phyloP scores from a whole-genome alignment of 257 asterid genomes.

The Echium plantagineum region DNA sequence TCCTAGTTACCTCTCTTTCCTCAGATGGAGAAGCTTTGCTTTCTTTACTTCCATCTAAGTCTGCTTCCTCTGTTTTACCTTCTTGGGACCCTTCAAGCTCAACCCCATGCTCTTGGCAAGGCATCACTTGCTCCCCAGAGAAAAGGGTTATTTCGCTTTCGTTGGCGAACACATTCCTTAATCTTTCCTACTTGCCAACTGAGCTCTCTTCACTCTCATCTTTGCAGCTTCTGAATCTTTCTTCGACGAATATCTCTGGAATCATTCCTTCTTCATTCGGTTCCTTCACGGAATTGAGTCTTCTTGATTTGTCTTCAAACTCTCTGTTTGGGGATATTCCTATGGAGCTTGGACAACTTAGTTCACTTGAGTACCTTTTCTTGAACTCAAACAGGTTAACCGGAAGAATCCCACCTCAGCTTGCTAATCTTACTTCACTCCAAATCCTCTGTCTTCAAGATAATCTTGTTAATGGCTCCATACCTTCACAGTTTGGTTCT shows the following conservation, averaged over 20 bases:
- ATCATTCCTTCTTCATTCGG: slow-evolving; percentile 56
- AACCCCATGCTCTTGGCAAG: slow-evolving; percentile 92
- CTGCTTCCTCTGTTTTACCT: slow-evolving; percentile 57
- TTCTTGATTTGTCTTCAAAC: slow-evolving; percentile 69
- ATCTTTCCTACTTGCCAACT: slow-evolving; percentile 62
- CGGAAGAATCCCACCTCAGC: slow-evolving; percentile 55
- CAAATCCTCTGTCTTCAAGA: slow-evolving; percentile 79
- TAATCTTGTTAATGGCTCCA: slow-evolving; percentile 64
- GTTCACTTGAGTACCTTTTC: slow-evolving; percentile 57
- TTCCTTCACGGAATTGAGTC: slow-evolving; percentile 44
- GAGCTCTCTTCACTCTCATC: slow-evolving; percentile 64
- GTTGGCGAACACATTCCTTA: slow-evolving; percentile 67
- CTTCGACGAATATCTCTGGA: slow-evolving; percentile 82
- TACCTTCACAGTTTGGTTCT: slow-evolving; percentile 59
- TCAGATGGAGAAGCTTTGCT: slow-evolving; percentile 78
- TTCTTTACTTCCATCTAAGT: slow-evolving; percentile 50
- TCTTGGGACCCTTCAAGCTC: slow-evolving; percentile 62
- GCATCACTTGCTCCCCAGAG: slow-evolving; percentile 83
- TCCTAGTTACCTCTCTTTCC: slow-evolving; percentile 35
- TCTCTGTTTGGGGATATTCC: slow-evolving; percentile 58
- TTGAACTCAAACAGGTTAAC: slow-evolving; percentile 55
- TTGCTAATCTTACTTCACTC: slow-evolving; percentile 55
- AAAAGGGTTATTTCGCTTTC: slow-evolving; percentile 76
- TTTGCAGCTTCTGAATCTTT: slow-evolving; percentile 74
- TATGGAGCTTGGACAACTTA: slow-evolving; percentile 44